Percentiles rank a stretch among this genome's conserved stretches.
Conservation (phyloP, 2,329 filamentous ascomycete species). For the Calonectria hawksworthii region DNA sequence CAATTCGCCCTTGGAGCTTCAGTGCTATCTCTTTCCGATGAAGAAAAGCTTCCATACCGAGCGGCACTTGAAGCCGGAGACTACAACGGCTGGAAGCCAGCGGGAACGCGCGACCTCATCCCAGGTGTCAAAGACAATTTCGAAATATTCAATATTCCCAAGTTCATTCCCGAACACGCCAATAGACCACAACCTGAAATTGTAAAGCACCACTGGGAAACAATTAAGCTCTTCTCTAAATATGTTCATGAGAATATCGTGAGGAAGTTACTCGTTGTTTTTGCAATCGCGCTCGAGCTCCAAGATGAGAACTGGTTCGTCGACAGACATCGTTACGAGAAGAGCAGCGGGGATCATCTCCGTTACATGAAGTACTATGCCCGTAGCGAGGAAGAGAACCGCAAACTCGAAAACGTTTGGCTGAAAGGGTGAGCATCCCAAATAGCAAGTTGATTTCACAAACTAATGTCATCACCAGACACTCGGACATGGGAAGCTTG, state of each 20-base stretch:
- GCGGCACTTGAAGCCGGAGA: constrained; percentile 59
- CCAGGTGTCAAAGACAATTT: constrained; percentile 55
- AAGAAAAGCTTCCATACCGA: constrained; percentile 67
- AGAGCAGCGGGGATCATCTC: background rate
- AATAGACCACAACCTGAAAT: constrained; percentile 55
- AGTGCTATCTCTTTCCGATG: constrained; percentile 64
- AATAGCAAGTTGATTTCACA: too few relatives aligned
- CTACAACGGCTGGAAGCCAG: constrained; percentile 68
- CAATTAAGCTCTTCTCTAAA: constrained; percentile 69
- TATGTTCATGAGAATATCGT: constrained; percentile 65
- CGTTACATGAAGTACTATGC: constrained; percentile 16
- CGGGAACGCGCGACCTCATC: constrained; percentile 51
- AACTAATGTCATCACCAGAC: constrained; percentile 35
- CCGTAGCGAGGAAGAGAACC: background rate
- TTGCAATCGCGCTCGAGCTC: constrained; percentile 72
- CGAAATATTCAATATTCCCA: constrained; percentile 53
- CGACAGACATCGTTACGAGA: constrained; percentile 63
- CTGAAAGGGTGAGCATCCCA: background rate
- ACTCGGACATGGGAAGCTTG: constrained; percentile 69
- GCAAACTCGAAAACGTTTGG: background rate
- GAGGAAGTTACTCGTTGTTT: constrained; percentile 68
- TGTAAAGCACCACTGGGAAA: constrained; percentile 62
- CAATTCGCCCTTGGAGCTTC: constrained; percentile 71
- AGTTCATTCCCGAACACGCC: constrained; percentile 35
- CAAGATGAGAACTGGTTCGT: constrained; percentile 67